These are phyloP conservation scores for Aspergillus quadrilineatus DNA, from an alignment of 2,329 filamentous ascomycete species.

Conservation along the genomic window DNA sequence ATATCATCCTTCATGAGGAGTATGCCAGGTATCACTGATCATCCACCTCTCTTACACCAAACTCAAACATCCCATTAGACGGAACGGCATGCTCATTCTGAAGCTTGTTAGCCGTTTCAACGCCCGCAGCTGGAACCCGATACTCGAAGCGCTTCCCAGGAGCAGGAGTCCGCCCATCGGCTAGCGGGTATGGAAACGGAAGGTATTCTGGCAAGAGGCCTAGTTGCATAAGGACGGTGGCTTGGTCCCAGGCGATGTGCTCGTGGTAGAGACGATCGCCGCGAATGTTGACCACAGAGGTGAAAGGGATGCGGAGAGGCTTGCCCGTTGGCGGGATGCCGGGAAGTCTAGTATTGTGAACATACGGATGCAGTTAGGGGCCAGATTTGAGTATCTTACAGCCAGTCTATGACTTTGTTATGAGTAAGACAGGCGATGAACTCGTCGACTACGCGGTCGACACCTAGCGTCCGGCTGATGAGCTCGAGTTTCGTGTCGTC, in stretches of 20 bases:
- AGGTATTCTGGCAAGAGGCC: conserved; percentile 65
- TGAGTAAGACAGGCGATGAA: conserved; percentile 68
- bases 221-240: conserved; percentile 60
- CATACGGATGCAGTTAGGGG: background rate
- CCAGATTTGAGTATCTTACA: conserved; percentile 50
- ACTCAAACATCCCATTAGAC: conserved; percentile 59
- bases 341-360: conserved; percentile 46
- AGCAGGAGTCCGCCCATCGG: conserved; percentile 36
- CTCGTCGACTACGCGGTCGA: conserved; percentile 70
- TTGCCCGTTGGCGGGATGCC: conserved; percentile 59
- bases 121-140: conserved; percentile 59
- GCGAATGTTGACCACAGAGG: conserved; percentile 64
- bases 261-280: conserved; percentile 69
- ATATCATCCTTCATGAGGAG: too few relatives aligned
- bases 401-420: conserved; percentile 63
- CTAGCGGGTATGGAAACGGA: conserved; percentile 58
- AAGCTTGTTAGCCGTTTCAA: conserved; percentile 55
- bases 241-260: conserved; percentile 71
- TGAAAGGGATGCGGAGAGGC: conserved; percentile 61
- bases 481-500: conserved; percentile 66
- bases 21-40: background rate
- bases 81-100: conserved; percentile 49
- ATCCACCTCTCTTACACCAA: conserved; percentile 30
- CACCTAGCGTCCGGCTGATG: conserved; percentile 68
- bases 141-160: conserved; percentile 56